phyloP scores from a whole-genome alignment of 805 yeast species.

The Maudiozyma bulderi region DNA sequence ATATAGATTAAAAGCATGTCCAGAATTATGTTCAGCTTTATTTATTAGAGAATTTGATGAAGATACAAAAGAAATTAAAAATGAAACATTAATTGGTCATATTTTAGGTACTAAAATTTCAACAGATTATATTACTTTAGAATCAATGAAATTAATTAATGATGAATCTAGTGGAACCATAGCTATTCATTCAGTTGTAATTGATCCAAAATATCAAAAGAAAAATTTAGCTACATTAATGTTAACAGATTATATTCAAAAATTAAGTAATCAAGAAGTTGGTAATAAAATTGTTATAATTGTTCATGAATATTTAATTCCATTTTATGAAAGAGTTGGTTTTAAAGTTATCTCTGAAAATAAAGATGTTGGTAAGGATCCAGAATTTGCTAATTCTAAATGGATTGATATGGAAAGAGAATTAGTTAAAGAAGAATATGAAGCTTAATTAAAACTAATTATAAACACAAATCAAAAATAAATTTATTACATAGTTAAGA shows the following conservation, averaged over 20 bases:
- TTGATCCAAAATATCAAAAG: constrained; percentile 70
- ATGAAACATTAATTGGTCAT: constrained; percentile 64
- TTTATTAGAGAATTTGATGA: constrained; percentile 58
- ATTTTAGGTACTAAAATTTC: constrained; percentile 66
- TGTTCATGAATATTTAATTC: constrained; percentile 57
- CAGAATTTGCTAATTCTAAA: constrained; percentile 21
- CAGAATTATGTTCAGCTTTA: constrained; percentile 83
- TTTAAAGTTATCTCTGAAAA: constrained; percentile 60
- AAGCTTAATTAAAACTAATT: constrained; percentile 10
- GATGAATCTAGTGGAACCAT: constrained; percentile 62
- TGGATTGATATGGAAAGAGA: constrained; percentile 32
- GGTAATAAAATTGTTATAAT: constrained; percentile 70
- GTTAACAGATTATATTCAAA: constrained; percentile 83
- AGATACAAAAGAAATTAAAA: constrained; percentile 33
- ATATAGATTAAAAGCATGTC: constrained; percentile 72
- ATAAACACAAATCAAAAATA: background rate
- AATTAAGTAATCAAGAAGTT: constrained; percentile 75
- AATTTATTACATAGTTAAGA: too few relatives aligned
- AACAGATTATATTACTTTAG: constrained; percentile 20
- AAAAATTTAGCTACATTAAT: constrained; percentile 74
- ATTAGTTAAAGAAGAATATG: constrained; percentile 29
- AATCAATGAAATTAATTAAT: constrained; percentile 35
- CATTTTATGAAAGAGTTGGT: constrained; percentile 76
- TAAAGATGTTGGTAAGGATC: constrained; percentile 20
- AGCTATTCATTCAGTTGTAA: constrained; percentile 75